phyloP scores from a whole-genome alignment of 441 rosid species.

The Gossypium lobatum region DNA sequence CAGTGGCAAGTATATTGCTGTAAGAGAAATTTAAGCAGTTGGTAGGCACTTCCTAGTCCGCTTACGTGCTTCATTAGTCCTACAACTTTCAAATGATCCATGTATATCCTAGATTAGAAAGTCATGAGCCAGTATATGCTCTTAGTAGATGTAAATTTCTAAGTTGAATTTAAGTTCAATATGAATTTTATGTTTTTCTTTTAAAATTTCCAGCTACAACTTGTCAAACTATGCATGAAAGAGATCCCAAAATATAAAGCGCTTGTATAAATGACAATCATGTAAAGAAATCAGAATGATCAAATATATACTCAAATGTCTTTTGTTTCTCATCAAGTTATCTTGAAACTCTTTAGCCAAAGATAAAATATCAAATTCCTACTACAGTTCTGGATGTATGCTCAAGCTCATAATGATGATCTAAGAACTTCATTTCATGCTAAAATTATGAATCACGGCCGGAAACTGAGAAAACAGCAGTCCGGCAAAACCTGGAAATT shows the following conservation, averaged over 20 bases:
- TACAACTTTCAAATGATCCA: too few species aligned
- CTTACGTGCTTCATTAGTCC: too few species aligned
- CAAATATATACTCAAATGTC: background rate
- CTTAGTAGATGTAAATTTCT: too few species aligned
- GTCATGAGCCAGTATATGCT: too few species aligned
- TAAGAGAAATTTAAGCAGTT: too few species aligned
- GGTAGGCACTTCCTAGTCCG: too few species aligned
- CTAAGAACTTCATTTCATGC: background rate
- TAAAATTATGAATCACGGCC: background rate
- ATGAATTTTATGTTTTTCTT: background rate
- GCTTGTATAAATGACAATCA: background rate
- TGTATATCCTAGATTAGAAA: too few species aligned
- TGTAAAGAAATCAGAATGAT: background rate
- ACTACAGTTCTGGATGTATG: background rate
- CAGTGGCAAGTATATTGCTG: too few species aligned
- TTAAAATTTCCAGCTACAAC: background rate
- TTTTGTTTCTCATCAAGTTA: background rate
- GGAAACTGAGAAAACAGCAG: background rate
- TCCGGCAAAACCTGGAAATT: background rate
- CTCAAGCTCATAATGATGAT: background rate
- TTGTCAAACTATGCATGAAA: background rate
- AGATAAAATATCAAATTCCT: background rate
- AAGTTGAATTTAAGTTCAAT: too few species aligned
- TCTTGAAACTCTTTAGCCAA: background rate
- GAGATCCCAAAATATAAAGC: background rate